Base-by-base conservation (phyloP, 2,329 filamentous ascomycete genomes). In the Pyricularia pennisetigena region DNA sequence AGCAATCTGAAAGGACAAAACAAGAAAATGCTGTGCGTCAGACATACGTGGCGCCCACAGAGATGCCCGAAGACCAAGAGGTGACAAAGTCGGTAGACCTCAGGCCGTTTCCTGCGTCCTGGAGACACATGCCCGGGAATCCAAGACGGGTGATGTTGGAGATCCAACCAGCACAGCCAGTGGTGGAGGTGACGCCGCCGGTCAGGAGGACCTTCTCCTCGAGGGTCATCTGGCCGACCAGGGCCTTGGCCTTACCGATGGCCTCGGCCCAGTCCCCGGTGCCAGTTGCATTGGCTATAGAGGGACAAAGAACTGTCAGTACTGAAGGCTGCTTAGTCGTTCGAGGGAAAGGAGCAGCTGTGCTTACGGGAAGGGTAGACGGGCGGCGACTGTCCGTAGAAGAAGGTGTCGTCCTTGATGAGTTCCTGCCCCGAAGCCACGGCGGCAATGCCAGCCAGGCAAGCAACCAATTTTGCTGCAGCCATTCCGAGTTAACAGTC, bases 181-280 rank as follows among this genome's bases (percentile, higher is more conserved):
- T 71, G n/a, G n/a, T 30, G 23, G 64, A 9, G 6, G 30, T 41
- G 14, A 61, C 26, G 54, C 70, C 70, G 14, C 26, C 70, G 8
- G 70, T 71, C 23, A 71, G 65, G 20, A 66, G 68, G 54, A 70
- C 68, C 79, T 94, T 95, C 77, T 96, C 92, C 23, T 88, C 82
- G 65, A 94, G 79, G 0, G 90, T 94, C 80, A 95, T 83, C 73
- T 89, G 83, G 16, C 82, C 83, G 14, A 96, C 91, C 72, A 95
- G 87, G 1, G 82, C 82, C 69, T 83, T 82, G 0, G 92, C 92
- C 74, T 89, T 91, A 24, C 79, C 76, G 72, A 90, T 89, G 5
- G 91, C 88, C 20, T 83, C 81, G 3, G 82, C 82, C 92, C 92
- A 95, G 59, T 86, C 80, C 10, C 88, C 90, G 5, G 82, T 78